Evolutionary conservation across 495 filamentous ascomycete species (phyloP).

Genomic region (Talaromyces nanjingensis): DNA sequence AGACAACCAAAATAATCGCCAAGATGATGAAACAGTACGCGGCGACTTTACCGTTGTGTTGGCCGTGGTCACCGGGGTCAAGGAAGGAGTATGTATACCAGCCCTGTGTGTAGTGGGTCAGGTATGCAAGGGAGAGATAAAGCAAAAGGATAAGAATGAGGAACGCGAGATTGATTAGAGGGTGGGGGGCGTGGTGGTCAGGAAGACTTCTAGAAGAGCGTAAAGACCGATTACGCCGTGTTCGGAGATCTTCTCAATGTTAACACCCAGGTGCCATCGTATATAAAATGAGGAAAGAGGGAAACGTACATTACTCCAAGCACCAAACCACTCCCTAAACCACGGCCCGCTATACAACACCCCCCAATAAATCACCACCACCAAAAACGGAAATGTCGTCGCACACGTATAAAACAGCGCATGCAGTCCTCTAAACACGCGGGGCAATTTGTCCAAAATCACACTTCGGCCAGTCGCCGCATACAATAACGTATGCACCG

Average conservation of each 20-base stretch:
- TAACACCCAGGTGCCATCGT: neutral
- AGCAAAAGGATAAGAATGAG: conserved; percentile 49
- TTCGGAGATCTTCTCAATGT: conserved; percentile 48
- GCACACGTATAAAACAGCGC: conserved; percentile 58
- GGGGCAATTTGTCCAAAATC: conserved; percentile 55
- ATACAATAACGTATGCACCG: conserved; percentile 62
- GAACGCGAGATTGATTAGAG: conserved; percentile 26
- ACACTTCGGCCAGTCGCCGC: conserved; percentile 45
- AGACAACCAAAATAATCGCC: conserved; percentile 56
- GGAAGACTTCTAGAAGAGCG: conserved; percentile 62
- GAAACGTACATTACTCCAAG: conserved; percentile 58
- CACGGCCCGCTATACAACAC: conserved; percentile 40
- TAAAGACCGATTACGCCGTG: conserved; percentile 68
- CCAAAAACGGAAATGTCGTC: conserved; percentile 60
- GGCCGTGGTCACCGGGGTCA: conserved; percentile 42
- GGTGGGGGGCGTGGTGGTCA: conserved; percentile 54
- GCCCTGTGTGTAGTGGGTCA: conserved; percentile 59
- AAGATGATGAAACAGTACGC: conserved; percentile 53
- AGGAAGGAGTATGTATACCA: conserved; percentile 76
- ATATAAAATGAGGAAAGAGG: neutral
- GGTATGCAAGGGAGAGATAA: conserved; percentile 68
- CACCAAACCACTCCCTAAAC: conserved; percentile 42
- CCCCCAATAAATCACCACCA: conserved; percentile 51
- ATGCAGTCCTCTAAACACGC: conserved; percentile 58
- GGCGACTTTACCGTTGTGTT: conserved; percentile 37